These are phyloP conservation scores for Neodidymelliopsis sp. DNA, from an alignment of 2,329 filamentous ascomycete genomes.

Conservation along the genomic window DNA sequence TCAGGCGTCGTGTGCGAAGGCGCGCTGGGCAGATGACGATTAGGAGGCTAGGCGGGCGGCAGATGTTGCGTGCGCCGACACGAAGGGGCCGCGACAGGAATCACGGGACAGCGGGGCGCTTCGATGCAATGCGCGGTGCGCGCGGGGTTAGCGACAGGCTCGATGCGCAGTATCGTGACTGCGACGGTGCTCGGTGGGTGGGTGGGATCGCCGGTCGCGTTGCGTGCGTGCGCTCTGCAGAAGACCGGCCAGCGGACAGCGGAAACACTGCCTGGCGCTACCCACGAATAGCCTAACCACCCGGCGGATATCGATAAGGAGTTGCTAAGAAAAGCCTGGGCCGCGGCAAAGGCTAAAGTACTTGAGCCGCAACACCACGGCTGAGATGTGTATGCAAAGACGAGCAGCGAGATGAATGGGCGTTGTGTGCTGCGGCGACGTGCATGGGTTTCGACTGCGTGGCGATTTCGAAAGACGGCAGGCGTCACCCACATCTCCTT, in stretches of 20 bases:
- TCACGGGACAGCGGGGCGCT: constrained; percentile 5
- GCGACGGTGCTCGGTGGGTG: constrained; percentile 18
- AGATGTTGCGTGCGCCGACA: constrained; percentile 13
- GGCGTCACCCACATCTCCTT: background rate
- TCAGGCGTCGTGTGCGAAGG: constrained; percentile 23
- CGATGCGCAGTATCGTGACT: constrained; percentile 13
- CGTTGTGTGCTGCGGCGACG: background rate
- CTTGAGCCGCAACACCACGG: constrained; percentile 22
- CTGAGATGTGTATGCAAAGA: constrained; percentile 3
- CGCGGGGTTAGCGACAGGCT: constrained; percentile 15
- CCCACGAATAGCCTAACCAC: background rate
- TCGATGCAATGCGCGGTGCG: constrained; percentile 12
- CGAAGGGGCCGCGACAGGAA: constrained; percentile 5
- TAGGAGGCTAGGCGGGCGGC: constrained; percentile 28
- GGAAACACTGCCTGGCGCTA: constrained; percentile 6
- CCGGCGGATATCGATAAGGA: constrained; percentile 29
- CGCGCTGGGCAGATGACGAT: constrained; percentile 32
- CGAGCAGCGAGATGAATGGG: background rate
- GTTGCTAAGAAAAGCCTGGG: constrained; percentile 18
- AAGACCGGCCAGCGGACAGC: constrained; percentile 11
- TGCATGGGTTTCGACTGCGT: constrained; percentile 6
- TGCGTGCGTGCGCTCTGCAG: constrained; percentile 23
- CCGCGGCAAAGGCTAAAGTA: constrained; percentile 13
- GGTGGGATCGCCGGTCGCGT: constrained; percentile 34
- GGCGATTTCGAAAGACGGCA: constrained; percentile 1